Percentiles rank a stretch among this genome's conserved stretches.
Conservation (phyloP, 495 filamentous ascomycete genomes). For the Aspergillus kassunensis region DNA sequence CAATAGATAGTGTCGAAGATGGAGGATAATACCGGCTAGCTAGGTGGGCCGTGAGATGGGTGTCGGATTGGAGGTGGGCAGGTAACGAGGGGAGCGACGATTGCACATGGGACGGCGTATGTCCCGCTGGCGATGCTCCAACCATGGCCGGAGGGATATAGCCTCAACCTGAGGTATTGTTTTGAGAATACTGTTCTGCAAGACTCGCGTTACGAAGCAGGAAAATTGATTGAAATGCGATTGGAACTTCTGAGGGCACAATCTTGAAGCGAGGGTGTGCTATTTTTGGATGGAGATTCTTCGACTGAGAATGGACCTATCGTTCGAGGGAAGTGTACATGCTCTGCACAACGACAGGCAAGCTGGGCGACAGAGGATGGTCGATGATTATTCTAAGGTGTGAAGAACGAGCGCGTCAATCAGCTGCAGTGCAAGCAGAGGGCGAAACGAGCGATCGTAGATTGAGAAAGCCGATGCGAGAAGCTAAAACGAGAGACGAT, state of each 20-base stretch:
- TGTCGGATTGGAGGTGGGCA: conserved; percentile 91
- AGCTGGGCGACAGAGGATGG: neutral
- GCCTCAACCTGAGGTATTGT: conserved; percentile 13
- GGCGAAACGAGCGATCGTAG: conserved; percentile 7
- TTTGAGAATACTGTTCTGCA: neutral
- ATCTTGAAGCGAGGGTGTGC: neutral
- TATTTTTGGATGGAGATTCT: neutral
- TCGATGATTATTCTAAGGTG: neutral
- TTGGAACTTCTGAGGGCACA: neutral
- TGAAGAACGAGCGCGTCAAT: neutral
- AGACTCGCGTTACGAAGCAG: neutral
- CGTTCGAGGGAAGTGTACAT: conserved; percentile 12
- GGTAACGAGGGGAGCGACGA: conserved; percentile 84
- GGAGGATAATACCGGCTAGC: conserved; percentile 64
- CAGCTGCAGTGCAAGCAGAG: neutral
- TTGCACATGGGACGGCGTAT: conserved; percentile 69
- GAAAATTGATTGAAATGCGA: neutral
- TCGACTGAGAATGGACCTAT: conserved; percentile 14
- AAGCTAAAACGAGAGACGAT: conserved; percentile 8
- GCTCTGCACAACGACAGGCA: conserved; percentile 1
- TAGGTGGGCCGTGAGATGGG: conserved; percentile 89
- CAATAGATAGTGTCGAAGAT: neutral
- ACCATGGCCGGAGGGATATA: conserved; percentile 30
- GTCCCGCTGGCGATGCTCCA: conserved; percentile 30
- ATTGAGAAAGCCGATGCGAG: neutral